Base-by-base conservation (phyloP, 768 basidiomycete genomes). In the Termitomyces sp. region DNA sequence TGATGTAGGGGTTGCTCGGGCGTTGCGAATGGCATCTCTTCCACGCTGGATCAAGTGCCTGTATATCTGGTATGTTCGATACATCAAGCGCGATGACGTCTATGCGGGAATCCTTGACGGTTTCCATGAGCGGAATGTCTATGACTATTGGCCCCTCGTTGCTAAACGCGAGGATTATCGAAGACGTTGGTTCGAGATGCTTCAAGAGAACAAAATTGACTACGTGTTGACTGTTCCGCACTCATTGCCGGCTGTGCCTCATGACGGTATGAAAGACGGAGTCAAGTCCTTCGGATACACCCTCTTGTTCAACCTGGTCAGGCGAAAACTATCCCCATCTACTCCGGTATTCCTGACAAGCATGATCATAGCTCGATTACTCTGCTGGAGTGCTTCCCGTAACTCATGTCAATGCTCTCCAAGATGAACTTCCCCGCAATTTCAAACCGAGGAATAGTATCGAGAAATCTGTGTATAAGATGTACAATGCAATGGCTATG, bases 151-250 rank as follows among this genome's bases (percentile, higher is more conserved):
- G 70, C 64, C 70, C 0, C 72, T 84, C 19, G 70, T 82, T 7
- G 79, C 75, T 3, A 63, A 73, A 65, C 72, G 81, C 67, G 77
- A 78, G 55, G 72, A 68, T 4, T 74, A 77, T 50, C 73, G 74
- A 66, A 61, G 57, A 1, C 67, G 59, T 40, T 80, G 78, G 78
- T 73, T 73, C 58, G 77, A 70, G 54, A 73, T 65, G 61, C 75
- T 66, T 71, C 64, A 70, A 49, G 64, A 69, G 40, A 66, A 75
- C 63, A 67, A 75, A 30, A 64, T 87, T 23, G 85, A 87, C 66
- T 86, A 79, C 64, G 68, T 85, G 23, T 71, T 84, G 49, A 84
- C 77, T 2, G 84, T 81, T 10, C 84, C 81, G 5, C 81, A 84
- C 64, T 73, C 79, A 31, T 65, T 79, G 33, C 80, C 84, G 17